phyloP scores from a whole-genome alignment of 192 early-diverging fungal genomes.

The Lobosporangium transversale region DNA sequence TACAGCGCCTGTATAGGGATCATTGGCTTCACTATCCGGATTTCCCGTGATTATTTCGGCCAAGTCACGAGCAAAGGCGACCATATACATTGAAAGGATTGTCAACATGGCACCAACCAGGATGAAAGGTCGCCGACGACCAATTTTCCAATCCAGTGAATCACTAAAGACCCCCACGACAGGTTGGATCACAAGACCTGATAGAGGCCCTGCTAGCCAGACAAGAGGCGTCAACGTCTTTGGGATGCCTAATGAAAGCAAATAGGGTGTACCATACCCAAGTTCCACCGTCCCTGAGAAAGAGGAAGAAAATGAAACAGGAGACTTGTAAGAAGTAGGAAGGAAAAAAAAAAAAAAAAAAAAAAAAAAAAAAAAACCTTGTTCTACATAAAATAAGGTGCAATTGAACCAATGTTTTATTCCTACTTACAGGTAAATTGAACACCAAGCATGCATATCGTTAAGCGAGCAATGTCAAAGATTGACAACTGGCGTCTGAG shows the following conservation, averaged over 20 bases:
- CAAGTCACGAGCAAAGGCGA: constrained; percentile 82
- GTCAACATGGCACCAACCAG: constrained; percentile 70
- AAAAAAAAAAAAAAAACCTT: neutral
- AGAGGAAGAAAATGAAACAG: neutral
- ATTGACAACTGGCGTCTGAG: constrained; percentile 15
- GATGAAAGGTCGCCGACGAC: constrained; percentile 88
- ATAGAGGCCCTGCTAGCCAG: constrained; percentile 85
- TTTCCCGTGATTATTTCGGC: constrained; percentile 34
- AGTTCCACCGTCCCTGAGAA: constrained; percentile 77
- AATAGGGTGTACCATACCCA: constrained; percentile 80
- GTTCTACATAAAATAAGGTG: neutral
- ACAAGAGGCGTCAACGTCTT: constrained; percentile 74
- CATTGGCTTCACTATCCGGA: neutral
- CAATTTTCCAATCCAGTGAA: constrained; percentile 71
- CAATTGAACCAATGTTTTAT: neutral
- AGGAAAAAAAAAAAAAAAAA: neutral
- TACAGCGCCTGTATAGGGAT: constrained; percentile 2
- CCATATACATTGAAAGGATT: constrained; percentile 70
- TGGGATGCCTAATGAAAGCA: constrained; percentile 71
- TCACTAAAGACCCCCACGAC: constrained; percentile 89
- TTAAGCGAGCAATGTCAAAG: constrained; percentile 52
- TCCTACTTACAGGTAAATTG: constrained; percentile 74
- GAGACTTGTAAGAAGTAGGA: neutral
- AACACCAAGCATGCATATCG: constrained; percentile 70
- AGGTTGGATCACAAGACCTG: constrained; percentile 75